Conservation (phyloP, 306 rosid genomes). For the Trifolium fragiferum region DNA sequence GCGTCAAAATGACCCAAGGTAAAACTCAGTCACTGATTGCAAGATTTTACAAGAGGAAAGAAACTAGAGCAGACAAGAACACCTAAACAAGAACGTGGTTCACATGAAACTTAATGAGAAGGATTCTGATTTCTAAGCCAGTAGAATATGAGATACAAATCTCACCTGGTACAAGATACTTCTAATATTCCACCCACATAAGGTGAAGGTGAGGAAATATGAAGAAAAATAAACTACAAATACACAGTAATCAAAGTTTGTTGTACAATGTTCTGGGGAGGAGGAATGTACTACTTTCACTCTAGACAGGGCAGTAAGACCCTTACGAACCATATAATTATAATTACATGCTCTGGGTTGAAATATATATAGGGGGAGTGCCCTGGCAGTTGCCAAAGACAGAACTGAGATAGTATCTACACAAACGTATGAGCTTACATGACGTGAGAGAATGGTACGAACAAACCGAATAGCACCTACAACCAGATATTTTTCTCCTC, state of each 20-base stretch:
- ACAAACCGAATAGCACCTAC: constrained; percentile 96
- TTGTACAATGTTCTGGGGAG: neutral
- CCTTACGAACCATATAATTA: constrained; percentile 25
- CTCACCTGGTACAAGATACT: constrained; percentile 6
- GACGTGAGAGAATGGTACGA: constrained; percentile 86
- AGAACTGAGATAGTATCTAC: constrained; percentile 10
- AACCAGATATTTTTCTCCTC: constrained; percentile 84
- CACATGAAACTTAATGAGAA: neutral
- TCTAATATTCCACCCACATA: constrained; percentile 19
- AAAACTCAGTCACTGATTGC: constrained; percentile 1
- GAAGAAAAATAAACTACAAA: constrained; percentile 4
- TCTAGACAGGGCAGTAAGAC: neutral
- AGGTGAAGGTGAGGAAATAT: constrained; percentile 18
- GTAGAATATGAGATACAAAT: constrained; percentile 20
- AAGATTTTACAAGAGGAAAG: constrained; percentile 11
- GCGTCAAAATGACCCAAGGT: constrained; percentile 9
- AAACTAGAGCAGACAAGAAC: constrained; percentile 1
- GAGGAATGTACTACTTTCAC: constrained; percentile 5
- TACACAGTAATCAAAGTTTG: neutral
- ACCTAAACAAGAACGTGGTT: constrained; percentile 9
- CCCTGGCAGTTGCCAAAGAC: constrained; percentile 15
- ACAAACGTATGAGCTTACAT: constrained; percentile 60
- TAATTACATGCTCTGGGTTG: constrained; percentile 20
- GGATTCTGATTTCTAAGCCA: neutral
- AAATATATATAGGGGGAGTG: neutral